These are phyloP conservation scores for Ceraceosorus guamensis DNA, from an alignment of 1,284 basidiomycete species.

Conservation along the genomic window DNA sequence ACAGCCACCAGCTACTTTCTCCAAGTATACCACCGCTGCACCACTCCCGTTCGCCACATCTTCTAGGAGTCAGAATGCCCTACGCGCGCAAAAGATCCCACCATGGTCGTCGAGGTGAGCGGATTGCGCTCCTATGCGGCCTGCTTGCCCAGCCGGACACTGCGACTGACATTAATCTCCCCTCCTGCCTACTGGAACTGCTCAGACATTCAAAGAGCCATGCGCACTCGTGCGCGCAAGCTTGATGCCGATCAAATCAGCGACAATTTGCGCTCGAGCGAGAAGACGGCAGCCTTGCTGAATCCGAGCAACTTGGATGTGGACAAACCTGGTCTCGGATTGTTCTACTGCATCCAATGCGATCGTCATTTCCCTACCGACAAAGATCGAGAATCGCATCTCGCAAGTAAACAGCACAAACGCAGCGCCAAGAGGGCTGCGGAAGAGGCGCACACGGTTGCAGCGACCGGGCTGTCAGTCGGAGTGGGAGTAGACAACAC, in stretches of 20 bases:
- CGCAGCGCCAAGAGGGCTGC: constrained; percentile 38
- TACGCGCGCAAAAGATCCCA: constrained; percentile 40
- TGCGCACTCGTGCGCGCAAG: constrained; percentile 44
- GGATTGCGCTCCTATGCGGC: not conserved
- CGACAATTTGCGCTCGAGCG: constrained; percentile 32
- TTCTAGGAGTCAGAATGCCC: too few relatives aligned
- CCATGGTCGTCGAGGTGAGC: constrained; percentile 38
- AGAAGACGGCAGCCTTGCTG: constrained; percentile 29
- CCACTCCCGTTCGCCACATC: too few relatives aligned
- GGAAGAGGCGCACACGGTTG: constrained; percentile 45
- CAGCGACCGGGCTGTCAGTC: constrained; percentile 38
- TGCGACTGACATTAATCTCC: too few relatives aligned
- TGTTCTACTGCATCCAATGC: constrained; percentile 47
- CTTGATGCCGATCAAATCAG: constrained; percentile 46
- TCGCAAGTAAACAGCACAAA: constrained; percentile 44
- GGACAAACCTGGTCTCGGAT: constrained; percentile 46
- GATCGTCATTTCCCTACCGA: constrained; percentile 43
- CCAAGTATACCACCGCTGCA: too few relatives aligned
- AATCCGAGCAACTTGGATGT: constrained; percentile 41
- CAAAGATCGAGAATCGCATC: constrained; percentile 39
- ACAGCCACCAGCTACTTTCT: too few relatives aligned
- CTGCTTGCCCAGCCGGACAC: too few relatives aligned
- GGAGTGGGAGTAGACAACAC: constrained; percentile 44
- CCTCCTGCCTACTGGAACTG: not conserved
- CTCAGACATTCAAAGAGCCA: constrained; percentile 40